Evolutionary conservation across 2,329 filamentous ascomycete genomes (phyloP), one percentile per base, ranked within the genome.

Genomic region (Fusarium concolor): DNA sequence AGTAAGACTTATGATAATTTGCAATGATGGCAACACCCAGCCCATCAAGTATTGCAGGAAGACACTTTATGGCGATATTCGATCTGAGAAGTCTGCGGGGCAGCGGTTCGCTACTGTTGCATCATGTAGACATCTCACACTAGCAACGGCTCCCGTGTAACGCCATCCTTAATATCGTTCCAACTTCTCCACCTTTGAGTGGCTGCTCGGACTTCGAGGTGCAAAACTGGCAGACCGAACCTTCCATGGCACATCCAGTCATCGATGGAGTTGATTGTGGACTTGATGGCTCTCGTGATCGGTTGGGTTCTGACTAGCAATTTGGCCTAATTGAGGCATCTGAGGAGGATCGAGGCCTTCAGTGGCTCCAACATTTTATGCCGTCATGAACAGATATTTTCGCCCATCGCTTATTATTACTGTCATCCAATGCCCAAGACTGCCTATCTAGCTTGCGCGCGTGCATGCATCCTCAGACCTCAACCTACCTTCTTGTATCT

Each of bases 71-170:
- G 50, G 44, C 39, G 59, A 68, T 60, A 39, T 52, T 56, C 65
- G 56, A 68, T 65, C 54, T 56, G 47, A 60, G 45, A 63, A 45
- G 43, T n/a, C 31, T 53, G 65, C 39, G 50, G 65, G 65, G 60
- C 50, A 53, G 50, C 39, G 56, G 60, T 65, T 68, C 46, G 50
- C 56, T 61, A 24, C 52, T 63, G 53, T 65, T 67, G 60, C 60
- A 66, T 68, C 50, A 56, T 65, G 24, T 62, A 45, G 52, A 68
- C 42, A 33, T 33, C 31, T 46, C 55, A 60, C 57, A 67, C 66
- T 65, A 64, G 61, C 42, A 68, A 68, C 65, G 65, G 65, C 65
- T 68, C 62, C 60, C 54, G 55, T 59, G 51, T 53, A 59, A 65
- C 65, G 38, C 55, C 60, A 68, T 68, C 38, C 60, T 47, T 46